A percentile compares a stretch with the other conserved stretches of the same genome.
Conservation (phyloP, 768 basidiomycete species). For the Mycena epipterygia region DNA sequence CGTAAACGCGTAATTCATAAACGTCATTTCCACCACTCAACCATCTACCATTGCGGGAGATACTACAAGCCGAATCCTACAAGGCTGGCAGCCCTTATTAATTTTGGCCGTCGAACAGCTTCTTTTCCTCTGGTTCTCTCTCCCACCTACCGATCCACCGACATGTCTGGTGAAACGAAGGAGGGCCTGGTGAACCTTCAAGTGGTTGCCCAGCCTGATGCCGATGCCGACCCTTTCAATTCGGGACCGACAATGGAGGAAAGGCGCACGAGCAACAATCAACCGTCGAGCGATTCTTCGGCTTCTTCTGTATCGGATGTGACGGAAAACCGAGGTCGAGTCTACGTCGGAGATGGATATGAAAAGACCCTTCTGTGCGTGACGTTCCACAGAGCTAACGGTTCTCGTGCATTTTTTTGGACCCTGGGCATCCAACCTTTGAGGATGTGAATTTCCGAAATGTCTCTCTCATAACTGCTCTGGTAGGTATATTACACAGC, state of each 20-base stretch:
- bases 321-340: no score
- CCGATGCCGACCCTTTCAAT: no score
- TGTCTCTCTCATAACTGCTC: not conserved
- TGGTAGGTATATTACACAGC: no score
- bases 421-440: not conserved
- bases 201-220: no score
- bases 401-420: not conserved
- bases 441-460: not conserved
- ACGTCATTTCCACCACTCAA: constrained; percentile 7
- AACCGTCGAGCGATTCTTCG: no score
- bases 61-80: constrained; percentile 5
- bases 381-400: not conserved
- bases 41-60: constrained; percentile 5
- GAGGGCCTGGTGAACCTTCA: not conserved
- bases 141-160: not conserved
- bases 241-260: no score
- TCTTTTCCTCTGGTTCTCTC: constrained; percentile 3
- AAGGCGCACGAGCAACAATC: no score
- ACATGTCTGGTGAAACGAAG: not conserved
- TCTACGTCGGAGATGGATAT: no score
- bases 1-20: constrained; percentile 11
- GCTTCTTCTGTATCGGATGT: no score
- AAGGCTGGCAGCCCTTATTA: constrained; percentile 4
- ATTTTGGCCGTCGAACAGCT: not conserved
- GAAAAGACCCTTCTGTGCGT: not conserved